phyloP scores from a whole-genome alignment of 23 red algal genomes.

The Gracilariopsis chorda region DNA sequence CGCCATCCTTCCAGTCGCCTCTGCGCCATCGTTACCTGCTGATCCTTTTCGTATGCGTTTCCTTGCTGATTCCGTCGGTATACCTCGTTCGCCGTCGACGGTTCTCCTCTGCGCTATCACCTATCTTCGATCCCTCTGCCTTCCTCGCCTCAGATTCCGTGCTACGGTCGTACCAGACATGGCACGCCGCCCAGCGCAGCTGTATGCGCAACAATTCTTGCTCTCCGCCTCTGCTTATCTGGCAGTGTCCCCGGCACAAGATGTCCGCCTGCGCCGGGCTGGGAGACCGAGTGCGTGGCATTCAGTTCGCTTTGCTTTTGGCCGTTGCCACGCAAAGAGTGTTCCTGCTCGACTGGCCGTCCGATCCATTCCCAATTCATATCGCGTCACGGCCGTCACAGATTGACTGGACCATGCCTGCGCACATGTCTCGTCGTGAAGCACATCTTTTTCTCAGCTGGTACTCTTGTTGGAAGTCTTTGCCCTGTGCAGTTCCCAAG shows the following conservation, averaged over 20 bases:
- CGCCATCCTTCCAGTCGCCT: no score
- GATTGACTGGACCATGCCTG: constrained; percentile 2
- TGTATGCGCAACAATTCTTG: background rate
- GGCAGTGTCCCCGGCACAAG: constrained; percentile 16
- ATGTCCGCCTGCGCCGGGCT: background rate
- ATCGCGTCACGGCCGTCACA: background rate
- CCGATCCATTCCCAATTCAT: background rate
- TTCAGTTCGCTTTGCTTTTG: constrained; percentile 2
- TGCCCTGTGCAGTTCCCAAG: background rate
- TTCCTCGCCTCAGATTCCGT: no score
- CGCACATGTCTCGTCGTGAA: background rate
- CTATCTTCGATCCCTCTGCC: background rate
- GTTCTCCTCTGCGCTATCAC: background rate
- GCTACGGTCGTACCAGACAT: background rate
- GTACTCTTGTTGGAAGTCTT: background rate
- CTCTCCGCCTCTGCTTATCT: background rate
- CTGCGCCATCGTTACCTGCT: no score
- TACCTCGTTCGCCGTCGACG: no score
- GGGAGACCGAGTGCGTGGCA: constrained; percentile 29
- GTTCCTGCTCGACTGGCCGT: constrained; percentile 15
- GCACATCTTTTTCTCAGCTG: background rate
- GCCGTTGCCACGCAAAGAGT: background rate
- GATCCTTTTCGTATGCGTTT: no score
- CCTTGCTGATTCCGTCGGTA: no score
- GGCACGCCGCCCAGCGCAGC: background rate